Conservation (phyloP, 2,329 filamentous ascomycete genomes). For the Xylariaceae sp. region DNA sequence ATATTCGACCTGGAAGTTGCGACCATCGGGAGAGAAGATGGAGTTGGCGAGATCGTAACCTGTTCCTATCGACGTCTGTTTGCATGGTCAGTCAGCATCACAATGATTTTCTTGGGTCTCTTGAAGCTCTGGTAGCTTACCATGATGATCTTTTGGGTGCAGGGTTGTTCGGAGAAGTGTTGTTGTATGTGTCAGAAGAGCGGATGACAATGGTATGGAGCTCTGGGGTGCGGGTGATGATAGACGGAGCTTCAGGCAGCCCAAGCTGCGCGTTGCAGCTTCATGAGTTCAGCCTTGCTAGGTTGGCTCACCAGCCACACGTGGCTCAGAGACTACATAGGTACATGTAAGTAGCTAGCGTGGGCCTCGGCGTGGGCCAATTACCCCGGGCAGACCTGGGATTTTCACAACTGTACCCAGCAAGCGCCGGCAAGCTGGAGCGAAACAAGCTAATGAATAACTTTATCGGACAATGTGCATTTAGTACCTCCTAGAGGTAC, state of each 20-base stretch:
- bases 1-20: constrained; percentile 99
- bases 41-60: constrained; percentile 99
- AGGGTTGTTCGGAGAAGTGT: neutral
- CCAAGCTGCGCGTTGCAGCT: constrained; percentile 26
- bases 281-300: constrained; percentile 7
- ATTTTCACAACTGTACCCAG: too few relatives aligned
- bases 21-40: constrained; percentile 97
- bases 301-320: constrained; percentile 1
- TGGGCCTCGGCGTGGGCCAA: too few relatives aligned
- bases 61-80: constrained; percentile 96
- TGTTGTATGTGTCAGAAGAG: neutral
- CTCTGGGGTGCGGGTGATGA: constrained; percentile 13
- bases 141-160: constrained; percentile 8
- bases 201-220: constrained; percentile 9
- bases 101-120: neutral
- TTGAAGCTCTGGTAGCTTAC: constrained; percentile 3
- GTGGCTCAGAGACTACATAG: neutral
- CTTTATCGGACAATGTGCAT: too few relatives aligned
- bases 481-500: too few relatives aligned
- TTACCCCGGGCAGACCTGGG: too few relatives aligned
- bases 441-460: too few relatives aligned
- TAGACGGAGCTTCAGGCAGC: constrained; percentile 22
- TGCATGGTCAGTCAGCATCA: neutral
- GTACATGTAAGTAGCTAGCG: too few relatives aligned
- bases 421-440: too few relatives aligned